Evolutionary conservation across 176 grass and related monocot genomes (phyloP).

Genomic region (Oryza meyeriana): DNA sequence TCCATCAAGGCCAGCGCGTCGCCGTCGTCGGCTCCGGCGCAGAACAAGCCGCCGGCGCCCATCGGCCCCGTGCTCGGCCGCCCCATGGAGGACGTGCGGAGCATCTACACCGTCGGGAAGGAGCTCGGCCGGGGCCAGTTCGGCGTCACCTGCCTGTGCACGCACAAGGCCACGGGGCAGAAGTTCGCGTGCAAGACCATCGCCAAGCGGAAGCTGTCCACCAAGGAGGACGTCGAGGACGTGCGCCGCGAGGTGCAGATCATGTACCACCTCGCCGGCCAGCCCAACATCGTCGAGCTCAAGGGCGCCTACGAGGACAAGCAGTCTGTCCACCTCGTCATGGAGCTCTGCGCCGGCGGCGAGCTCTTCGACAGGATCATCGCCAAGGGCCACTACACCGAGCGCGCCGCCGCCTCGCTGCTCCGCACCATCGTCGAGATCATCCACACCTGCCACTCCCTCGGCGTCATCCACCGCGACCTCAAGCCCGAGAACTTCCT

Average conservation of each 20-base stretch:
- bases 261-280: conserved; percentile 98
- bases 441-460: conserved; percentile 87
- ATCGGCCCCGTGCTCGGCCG: conserved; percentile 80
- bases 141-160: conserved; percentile 89
- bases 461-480: conserved; percentile 93
- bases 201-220: conserved; percentile 78
- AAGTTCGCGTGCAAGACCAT: conserved; percentile 90
- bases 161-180: conserved; percentile 84
- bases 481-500: conserved; percentile 97
- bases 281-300: conserved; percentile 88
- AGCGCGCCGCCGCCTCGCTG: conserved; percentile 71
- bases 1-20: conserved; percentile 33
- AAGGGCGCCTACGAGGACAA: conserved; percentile 93
- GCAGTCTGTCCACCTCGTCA: conserved; percentile 94
- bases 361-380: conserved; percentile 96
- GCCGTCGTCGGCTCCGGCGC: conserved; percentile 23
- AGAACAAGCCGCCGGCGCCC: conserved; percentile 40
- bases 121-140: conserved; percentile 94
- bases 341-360: conserved; percentile 92
- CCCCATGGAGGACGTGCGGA: conserved; percentile 78
- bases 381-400: conserved; percentile 78
- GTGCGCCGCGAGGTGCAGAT: conserved; percentile 94
- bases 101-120: conserved; percentile 72
- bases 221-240: conserved; percentile 96
- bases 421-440: conserved; percentile 93